Percentiles rank a stretch among this genome's conserved stretches.
These are phyloP conservation scores for Solanum paucissectum DNA, from an alignment of 257 asterid genomes.

Conservation along the genomic window DNA sequence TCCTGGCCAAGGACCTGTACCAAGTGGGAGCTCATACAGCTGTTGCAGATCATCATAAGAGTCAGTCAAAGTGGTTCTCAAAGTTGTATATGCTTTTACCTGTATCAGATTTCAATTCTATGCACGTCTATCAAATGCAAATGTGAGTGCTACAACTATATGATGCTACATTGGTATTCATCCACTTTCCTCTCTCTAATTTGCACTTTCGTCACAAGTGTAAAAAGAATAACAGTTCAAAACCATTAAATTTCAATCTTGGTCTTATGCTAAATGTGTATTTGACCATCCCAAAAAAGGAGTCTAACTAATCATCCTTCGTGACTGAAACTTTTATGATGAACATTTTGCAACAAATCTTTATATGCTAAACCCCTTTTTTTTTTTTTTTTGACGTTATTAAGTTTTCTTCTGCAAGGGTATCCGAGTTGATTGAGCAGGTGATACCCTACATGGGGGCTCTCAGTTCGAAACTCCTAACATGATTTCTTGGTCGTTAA, in stretches of 20 bases:
- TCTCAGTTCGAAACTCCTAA: neutral
- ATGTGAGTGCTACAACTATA: neutral
- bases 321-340: neutral
- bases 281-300: neutral
- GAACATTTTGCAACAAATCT: neutral
- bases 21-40: conserved; percentile 34
- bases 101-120: neutral
- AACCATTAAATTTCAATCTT: neutral
- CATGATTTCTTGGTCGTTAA: neutral
- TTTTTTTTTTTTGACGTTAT: neutral
- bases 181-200: neutral
- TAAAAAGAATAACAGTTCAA: neutral
- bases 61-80: neutral
- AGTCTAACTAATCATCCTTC: neutral
- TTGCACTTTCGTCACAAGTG: neutral
- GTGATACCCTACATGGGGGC: neutral
- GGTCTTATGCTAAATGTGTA: neutral
- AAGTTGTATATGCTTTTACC: neutral
- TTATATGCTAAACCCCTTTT: neutral
- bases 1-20: conserved; percentile 54
- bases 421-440: neutral
- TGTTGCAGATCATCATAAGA: conserved; percentile 57
- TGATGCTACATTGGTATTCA: neutral
- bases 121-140: neutral
- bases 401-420: neutral